Evolutionary conservation across 805 yeast species (phyloP).

Genomic region (Ogataea parapolymorpha): DNA sequence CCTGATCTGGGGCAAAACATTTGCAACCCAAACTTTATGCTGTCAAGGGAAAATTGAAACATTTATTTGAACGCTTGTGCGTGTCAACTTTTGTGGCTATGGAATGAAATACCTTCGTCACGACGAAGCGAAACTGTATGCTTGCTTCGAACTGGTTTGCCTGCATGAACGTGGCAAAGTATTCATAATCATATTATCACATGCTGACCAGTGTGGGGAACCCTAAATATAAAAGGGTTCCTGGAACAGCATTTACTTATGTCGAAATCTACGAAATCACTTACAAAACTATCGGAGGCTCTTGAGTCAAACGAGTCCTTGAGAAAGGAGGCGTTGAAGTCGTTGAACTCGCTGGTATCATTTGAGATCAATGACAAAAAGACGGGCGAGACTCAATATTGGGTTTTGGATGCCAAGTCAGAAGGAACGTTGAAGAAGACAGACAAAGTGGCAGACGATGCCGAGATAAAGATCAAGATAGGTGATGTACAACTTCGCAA

Average conservation of each 20-base stretch:
- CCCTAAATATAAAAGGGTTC: constrained; percentile 1
- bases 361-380: constrained; percentile 65
- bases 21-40: not conserved
- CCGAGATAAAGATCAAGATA: constrained; percentile 65
- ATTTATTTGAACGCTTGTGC: too few relatives aligned
- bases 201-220: constrained; percentile 14
- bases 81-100: too few relatives aligned
- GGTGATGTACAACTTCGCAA: constrained; percentile 67
- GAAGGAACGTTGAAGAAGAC: constrained; percentile 40
- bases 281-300: constrained; percentile 15
- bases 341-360: constrained; percentile 37
- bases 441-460: constrained; percentile 35
- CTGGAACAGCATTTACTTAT: not conserved
- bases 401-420: constrained; percentile 67
- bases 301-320: constrained; percentile 19
- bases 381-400: constrained; percentile 50
- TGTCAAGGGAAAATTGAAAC: not conserved
- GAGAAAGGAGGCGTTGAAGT: constrained; percentile 29
- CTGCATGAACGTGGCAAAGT: not conserved
- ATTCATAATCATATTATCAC: constrained; percentile 10
- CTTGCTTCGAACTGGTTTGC: too few relatives aligned
- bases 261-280: constrained; percentile 17
- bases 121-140: too few relatives aligned
- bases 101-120: too few relatives aligned
- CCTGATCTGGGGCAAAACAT: too few relatives aligned